A percentile compares a stretch with the other conserved stretches of the same genome.
phyloP scores from a whole-genome alignment of 2,329 filamentous ascomycete species.

The Fusarium cyanostomum region DNA sequence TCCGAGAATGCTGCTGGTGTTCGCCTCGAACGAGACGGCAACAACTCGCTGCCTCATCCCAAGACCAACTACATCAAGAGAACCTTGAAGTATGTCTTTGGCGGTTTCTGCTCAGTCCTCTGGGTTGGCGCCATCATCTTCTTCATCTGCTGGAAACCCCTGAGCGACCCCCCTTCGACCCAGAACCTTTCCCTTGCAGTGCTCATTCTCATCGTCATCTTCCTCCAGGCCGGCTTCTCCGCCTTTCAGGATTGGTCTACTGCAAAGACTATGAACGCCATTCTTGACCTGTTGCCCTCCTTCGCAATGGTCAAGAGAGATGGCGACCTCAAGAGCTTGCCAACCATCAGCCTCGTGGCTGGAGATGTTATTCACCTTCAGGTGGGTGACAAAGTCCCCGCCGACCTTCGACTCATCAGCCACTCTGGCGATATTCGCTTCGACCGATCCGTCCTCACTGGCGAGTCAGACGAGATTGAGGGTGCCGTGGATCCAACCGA shows the following conservation, averaged over 20 bases:
- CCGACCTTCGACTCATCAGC: slow-evolving; percentile 55
- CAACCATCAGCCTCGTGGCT: slow-evolving; percentile 54
- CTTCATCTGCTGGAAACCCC: slow-evolving; percentile 59
- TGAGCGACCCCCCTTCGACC: slow-evolving; percentile 54
- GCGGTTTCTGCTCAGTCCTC: slow-evolving; percentile 58
- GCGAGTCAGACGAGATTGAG: slow-evolving; percentile 55
- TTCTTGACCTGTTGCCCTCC: slow-evolving; percentile 55
- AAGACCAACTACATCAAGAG: slow-evolving; percentile 56
- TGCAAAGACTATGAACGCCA: slow-evolving; percentile 57
- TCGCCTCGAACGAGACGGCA: slow-evolving; percentile 53
- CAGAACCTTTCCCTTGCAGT: slow-evolving; percentile 58
- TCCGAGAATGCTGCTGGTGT: slow-evolving; percentile 46
- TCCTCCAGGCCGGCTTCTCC: slow-evolving; percentile 57
- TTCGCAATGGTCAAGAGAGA: slow-evolving; percentile 57
- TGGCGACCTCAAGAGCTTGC: slow-evolving; percentile 52
- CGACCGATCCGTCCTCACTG: slow-evolving; percentile 54
- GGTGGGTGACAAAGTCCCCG: slow-evolving; percentile 59
- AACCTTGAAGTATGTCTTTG: slow-evolving; percentile 55
- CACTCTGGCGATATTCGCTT: slow-evolving; percentile 56
- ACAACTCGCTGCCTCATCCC: slow-evolving; percentile 53
- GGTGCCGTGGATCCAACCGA: slow-evolving; percentile 53
- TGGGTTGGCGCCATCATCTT: slow-evolving; percentile 59
- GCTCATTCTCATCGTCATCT: slow-evolving; percentile 58
- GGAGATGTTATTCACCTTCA: slow-evolving; percentile 58
- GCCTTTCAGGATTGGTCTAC: slow-evolving; percentile 61